Evolutionary conservation across 345 rosid genomes (phyloP), one percentile per base, ranked within the genome.

Genomic region (Euphorbia pulcherrima): DNA sequence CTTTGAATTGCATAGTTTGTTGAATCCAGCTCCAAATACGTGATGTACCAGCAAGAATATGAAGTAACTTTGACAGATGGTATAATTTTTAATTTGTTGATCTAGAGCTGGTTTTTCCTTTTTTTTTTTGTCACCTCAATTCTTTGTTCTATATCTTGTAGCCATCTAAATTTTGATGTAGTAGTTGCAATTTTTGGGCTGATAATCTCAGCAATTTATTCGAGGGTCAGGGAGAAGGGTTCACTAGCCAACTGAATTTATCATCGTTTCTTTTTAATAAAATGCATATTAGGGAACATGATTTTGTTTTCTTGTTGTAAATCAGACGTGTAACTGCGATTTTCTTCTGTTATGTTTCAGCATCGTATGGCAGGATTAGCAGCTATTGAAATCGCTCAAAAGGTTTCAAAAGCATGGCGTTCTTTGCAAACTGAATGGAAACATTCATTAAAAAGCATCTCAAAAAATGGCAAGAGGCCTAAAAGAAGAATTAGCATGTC

Each of bases 341-440:
- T 58, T 53, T 71, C 66, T 81, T 74, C 29, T 75, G 63, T 81
- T 80, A 29, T 79, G 67, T 65, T 40, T 53, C 89, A 93, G 97
- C 97, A 90, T 64, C 98, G 97, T 48, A 93, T 93, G 98, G 98
- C 98, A 61, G 98, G 98, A 75, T 82, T 93, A 69, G 98, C 97
- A 64, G 92, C 85, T 52, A 78, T 89, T 58, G 97, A 90, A 74
- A 86, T 90, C 75, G 96, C 98, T 39, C 98, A 93, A 73, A 89
- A 81, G 77, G 88, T 93, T 80, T 87, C 91, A 56, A 90, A 85
- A 81, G 88, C 86, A 75, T 93, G 96, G 98, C 96, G 97, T 70
- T 83, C 88, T 71, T 67, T 84, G 80, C 94, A 76, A 67, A 67
- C 81, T 52, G 98, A 87, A 67, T 82, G 90, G 92, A 90, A 83